A percentile compares a stretch with the other conserved stretches of the same genome.
Evolutionary conservation across 305 asterid species (phyloP).

Genomic region (Vinca major): DNA sequence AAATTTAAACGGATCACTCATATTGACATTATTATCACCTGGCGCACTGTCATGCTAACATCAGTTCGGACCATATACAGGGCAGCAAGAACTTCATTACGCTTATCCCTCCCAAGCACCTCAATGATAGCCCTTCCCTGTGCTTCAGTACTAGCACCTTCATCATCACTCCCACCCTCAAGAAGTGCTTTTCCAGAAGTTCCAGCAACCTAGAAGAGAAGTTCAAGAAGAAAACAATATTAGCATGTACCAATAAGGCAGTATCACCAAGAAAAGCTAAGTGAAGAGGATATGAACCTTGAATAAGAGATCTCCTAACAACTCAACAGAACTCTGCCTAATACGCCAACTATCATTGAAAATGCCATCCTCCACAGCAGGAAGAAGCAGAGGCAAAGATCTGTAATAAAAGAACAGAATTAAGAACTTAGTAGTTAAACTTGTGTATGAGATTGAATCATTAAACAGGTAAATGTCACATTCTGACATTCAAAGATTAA

Average conservation of each 20-base stretch:
- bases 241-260: slow-evolving; percentile 10
- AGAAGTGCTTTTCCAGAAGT: slow-evolving; percentile 99
- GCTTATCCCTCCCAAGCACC: slow-evolving; percentile 93
- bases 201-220: slow-evolving; percentile 81
- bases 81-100: slow-evolving; percentile 99
- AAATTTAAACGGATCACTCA: slow-evolving; percentile 18
- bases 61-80: slow-evolving; percentile 97
- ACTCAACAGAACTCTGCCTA: slow-evolving; percentile 98
- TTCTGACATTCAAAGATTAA: not conserved
- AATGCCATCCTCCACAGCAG: slow-evolving; percentile 98
- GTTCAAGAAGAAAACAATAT: not conserved
- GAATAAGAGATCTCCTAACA: slow-evolving; percentile 93
- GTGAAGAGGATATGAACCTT: slow-evolving; percentile 44
- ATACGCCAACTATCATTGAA: slow-evolving; percentile 99
- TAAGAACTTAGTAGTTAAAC: not conserved
- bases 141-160: slow-evolving; percentile 99
- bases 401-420: slow-evolving; percentile 30
- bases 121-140: slow-evolving; percentile 99
- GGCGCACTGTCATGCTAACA: slow-evolving; percentile 93
- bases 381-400: slow-evolving; percentile 95
- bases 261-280: slow-evolving; percentile 8
- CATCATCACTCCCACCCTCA: slow-evolving; percentile 99
- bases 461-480: not conserved
- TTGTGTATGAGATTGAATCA: not conserved
- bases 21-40: slow-evolving; percentile 42